Conservation (phyloP, 768 basidiomycete species). For the Cystoderma amianthinum region DNA sequence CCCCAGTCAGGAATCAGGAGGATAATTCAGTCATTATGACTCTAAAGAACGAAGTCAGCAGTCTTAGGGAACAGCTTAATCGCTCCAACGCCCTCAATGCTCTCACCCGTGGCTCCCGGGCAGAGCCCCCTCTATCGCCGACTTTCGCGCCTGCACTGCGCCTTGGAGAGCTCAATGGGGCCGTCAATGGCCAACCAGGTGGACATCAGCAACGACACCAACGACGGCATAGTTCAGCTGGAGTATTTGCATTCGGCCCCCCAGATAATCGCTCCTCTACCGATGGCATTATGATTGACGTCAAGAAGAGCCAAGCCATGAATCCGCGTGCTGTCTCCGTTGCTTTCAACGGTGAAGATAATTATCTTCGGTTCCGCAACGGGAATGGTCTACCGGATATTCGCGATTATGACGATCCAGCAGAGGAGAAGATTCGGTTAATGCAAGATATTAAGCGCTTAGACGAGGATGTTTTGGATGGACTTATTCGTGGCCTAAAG, state of each 20-base stretch:
- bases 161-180: slow-evolving; percentile 37
- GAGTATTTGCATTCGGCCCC: slow-evolving; percentile 56
- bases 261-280: slow-evolving; percentile 66
- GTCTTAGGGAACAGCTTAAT: slow-evolving; percentile 90
- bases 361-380: slow-evolving; percentile 51
- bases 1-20: slow-evolving; percentile 65
- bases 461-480: slow-evolving; percentile 90
- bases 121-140: slow-evolving; percentile 73
- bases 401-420: slow-evolving; percentile 75
- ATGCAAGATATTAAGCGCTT: slow-evolving; percentile 87
- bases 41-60: slow-evolving; percentile 89
- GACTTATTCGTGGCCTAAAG: slow-evolving; percentile 86
- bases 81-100: slow-evolving; percentile 90
- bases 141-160: slow-evolving; percentile 82
- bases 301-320: slow-evolving; percentile 61
- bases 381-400: slow-evolving; percentile 66
- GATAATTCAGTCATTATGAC: slow-evolving; percentile 83
- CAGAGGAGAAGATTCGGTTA: slow-evolving; percentile 91
- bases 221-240: slow-evolving; percentile 82
- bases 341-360: slow-evolving; percentile 80
- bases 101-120: slow-evolving; percentile 67
- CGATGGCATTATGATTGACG: slow-evolving; percentile 71
- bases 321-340: slow-evolving; percentile 86
- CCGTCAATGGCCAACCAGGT: slow-evolving; percentile 25
- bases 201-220: slow-evolving; percentile 52